Evolutionary conservation across 441 rosid species (phyloP).

Genomic region (Melastoma candidum): DNA sequence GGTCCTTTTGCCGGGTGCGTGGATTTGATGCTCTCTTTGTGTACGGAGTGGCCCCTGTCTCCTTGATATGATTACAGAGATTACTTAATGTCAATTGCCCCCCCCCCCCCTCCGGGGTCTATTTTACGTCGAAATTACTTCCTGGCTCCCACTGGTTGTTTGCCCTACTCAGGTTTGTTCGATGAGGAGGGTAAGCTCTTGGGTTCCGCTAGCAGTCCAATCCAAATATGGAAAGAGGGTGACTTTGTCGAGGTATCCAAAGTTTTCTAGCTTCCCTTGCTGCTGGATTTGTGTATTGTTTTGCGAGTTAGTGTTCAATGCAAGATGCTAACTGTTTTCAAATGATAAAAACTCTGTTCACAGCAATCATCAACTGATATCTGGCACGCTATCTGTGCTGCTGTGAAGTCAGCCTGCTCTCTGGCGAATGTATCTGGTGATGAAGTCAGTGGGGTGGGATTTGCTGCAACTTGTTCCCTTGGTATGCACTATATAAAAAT

Average conservation of each 20-base stretch:
- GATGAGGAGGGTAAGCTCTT: slow-evolving; percentile 68
- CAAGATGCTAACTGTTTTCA: background rate
- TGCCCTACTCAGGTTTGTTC: slow-evolving; percentile 43
- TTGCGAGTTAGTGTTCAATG: background rate
- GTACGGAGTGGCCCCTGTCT: no score
- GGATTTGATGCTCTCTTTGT: no score
- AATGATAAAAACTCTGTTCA: background rate
- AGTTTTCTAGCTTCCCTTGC: background rate
- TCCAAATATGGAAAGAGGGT: slow-evolving; percentile 88
- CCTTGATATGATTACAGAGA: no score
- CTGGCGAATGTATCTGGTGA: slow-evolving; percentile 56
- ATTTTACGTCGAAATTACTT: no score
- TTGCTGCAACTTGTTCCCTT: slow-evolving; percentile 96
- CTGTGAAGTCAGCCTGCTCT: slow-evolving; percentile 69
- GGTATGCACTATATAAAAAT: slow-evolving; percentile 34
- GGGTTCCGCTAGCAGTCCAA: slow-evolving; percentile 66
- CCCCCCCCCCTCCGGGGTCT: no score
- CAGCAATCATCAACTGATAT: slow-evolving; percentile 99
- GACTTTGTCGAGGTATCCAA: slow-evolving; percentile 63
- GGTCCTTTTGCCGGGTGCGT: no score
- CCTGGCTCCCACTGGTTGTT: no score
- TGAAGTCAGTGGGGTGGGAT: slow-evolving; percentile 68
- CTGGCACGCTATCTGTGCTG: slow-evolving; percentile 92
- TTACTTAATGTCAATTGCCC: no score
- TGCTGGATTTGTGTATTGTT: background rate